Evolutionary conservation across 1,139 yeast species (phyloP).

Genomic region (Geotrichum australiense): DNA sequence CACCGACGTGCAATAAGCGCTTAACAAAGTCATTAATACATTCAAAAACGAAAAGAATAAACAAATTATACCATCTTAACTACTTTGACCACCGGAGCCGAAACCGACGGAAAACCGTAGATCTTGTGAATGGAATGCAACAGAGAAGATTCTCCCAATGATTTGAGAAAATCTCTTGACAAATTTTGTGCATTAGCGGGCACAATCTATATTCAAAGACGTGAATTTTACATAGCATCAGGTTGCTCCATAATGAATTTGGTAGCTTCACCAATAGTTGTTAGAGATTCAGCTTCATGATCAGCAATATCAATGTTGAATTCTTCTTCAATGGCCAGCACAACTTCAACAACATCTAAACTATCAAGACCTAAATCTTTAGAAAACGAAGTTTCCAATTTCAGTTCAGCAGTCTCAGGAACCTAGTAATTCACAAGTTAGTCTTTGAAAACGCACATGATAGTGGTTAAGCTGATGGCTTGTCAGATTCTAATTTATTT

Average conservation of each 20-base stretch:
- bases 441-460: background rate
- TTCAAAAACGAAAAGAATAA: too few species aligned
- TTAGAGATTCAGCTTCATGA: conserved; percentile 74
- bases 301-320: conserved; percentile 68
- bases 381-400: conserved; percentile 54
- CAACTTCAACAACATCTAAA: conserved; percentile 80
- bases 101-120: too few species aligned
- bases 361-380: conserved; percentile 82
- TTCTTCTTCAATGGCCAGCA: conserved; percentile 82
- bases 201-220: background rate
- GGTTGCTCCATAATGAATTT: conserved; percentile 68
- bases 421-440: conserved; percentile 13
- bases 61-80: too few species aligned
- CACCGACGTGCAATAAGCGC: too few species aligned
- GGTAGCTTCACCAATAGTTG: conserved; percentile 76
- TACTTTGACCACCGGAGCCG: too few species aligned
- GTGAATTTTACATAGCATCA: conserved; percentile 24
- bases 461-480: too few species aligned
- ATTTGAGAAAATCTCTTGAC: too few species aligned
- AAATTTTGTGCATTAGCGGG: too few species aligned
- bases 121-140: too few species aligned
- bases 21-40: too few species aligned
- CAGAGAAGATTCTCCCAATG: too few species aligned
- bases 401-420: conserved; percentile 39
- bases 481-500: too few species aligned